A percentile compares a stretch with the other conserved stretches of the same genome.
Evolutionary conservation across 2,329 filamentous ascomycete genomes (phyloP).

Genomic region (Botryotinia calthae): DNA sequence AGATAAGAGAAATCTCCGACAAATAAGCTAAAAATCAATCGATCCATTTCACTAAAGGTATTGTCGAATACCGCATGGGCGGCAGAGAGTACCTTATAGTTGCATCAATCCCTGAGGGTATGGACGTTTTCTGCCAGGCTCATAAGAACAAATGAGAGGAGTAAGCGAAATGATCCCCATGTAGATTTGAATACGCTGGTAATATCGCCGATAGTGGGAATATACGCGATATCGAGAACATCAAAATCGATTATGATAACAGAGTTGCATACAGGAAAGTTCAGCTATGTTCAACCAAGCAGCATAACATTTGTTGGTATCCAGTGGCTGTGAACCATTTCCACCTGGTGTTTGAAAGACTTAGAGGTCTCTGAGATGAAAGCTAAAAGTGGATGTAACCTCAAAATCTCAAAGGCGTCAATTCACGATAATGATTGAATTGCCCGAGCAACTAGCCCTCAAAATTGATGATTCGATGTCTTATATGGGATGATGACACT

Average conservation of each 20-base stretch:
- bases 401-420: background rate
- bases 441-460: constrained; percentile 3
- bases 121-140: background rate
- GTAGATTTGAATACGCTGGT: constrained; percentile 4
- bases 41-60: background rate
- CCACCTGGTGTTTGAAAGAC: background rate
- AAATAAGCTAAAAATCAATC: background rate
- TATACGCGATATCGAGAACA: constrained; percentile 1
- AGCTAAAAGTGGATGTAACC: constrained; percentile 4
- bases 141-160: background rate
- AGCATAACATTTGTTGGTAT: background rate
- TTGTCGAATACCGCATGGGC: background rate
- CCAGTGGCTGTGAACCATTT: background rate
- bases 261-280: background rate
- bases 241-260: background rate
- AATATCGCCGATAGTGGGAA: background rate
- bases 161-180: background rate
- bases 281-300: background rate
- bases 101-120: constrained; percentile 8
- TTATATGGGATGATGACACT: constrained; percentile 8
- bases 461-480: background rate
- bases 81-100: constrained; percentile 6
- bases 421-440: constrained; percentile 17
- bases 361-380: background rate
- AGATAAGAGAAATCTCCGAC: constrained; percentile 6